Base-by-base conservation (phyloP, 352 stramenopile species). In the Pythium myriotylum region DNA sequence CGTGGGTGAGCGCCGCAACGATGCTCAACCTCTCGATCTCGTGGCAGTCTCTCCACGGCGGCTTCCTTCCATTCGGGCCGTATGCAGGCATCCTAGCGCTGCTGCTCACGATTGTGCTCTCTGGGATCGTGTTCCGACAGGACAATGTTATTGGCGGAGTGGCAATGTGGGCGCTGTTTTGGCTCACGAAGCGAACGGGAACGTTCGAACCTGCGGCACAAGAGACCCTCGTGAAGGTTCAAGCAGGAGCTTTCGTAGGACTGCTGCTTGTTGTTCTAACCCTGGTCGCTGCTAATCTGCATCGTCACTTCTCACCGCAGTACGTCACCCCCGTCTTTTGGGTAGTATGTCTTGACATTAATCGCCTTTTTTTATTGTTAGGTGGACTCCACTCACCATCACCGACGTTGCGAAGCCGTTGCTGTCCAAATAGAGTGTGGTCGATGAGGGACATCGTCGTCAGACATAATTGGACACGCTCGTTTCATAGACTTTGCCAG, bases 71-170 rank as follows among this genome's bases (percentile, higher is more conserved):
- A 8, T 56, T 88, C 33, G 65, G 51, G 7, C 62, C 67, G 39
- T 88, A 84, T 61, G 55, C 86, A 2, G 67, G 46, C 9, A 47
- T 85, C 16, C 74, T 89, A n/a, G 68, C 69, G 9, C 42, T 76
- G 19, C 40, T 89, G 17, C 27, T 88, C 9, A 76, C 81, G 22
- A 43, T 79, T 22, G 70, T 79, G 16, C 37, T 89, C 24, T 59
- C 70, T 9, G 79, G 68, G 0, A 56, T 91, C 19, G 68, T 75
- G n/a, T 76, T 79, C 40, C 74, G 73, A 13, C 62, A 72, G 17
- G 79, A 91, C 53, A 69, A 78, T 5, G 62, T 89, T 33, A 75
- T 91, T 48, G 74, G 72, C 6, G 37, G 80, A 12, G 78, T 89
- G 14, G 73, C 72, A 2, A 51, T 60, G 32, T 91, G 78, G 80